phyloP scores from a whole-genome alignment of 192 early-diverging fungal genomes.

The Rhizophlyctis rosea region DNA sequence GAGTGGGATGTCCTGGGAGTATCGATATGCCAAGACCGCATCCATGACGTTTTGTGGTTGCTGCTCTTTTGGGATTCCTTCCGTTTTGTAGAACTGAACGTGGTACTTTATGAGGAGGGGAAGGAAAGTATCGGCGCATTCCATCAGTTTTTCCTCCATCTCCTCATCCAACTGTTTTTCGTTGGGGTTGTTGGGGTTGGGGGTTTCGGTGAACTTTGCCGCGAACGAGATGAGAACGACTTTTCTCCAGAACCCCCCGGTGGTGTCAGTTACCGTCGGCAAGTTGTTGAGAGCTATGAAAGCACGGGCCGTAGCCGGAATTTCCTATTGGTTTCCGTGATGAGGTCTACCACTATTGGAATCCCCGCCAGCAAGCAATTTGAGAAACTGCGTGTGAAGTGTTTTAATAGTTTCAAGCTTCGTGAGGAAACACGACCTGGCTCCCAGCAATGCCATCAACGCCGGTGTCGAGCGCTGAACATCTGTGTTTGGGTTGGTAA shows the following conservation, averaged over 20 bases:
- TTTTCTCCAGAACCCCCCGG: not conserved
- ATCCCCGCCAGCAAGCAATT: not conserved
- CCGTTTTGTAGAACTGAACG: not conserved
- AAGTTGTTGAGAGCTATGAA: slow-evolving; percentile 1
- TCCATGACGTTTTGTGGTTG: not conserved
- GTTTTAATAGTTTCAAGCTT: not conserved
- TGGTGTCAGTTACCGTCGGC: not conserved
- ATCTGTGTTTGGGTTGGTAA: not conserved
- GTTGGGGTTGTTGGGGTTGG: not conserved
- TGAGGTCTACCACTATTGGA: not conserved
- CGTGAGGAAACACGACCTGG: not conserved
- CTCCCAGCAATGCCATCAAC: not conserved
- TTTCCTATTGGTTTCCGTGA: too few species aligned
- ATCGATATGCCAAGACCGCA: not conserved
- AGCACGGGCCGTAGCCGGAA: not conserved
- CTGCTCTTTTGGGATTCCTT: not conserved
- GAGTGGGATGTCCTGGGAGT: slow-evolving; percentile 2
- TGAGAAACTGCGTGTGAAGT: slow-evolving; percentile 4
- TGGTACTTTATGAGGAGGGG: not conserved
- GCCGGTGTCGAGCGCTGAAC: not conserved
- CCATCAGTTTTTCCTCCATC: not conserved
- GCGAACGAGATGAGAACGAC: not conserved
- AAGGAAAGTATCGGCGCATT: slow-evolving; percentile 8
- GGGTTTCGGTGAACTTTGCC: not conserved
- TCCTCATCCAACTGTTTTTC: not conserved